Evolutionary conservation across 2,329 filamentous ascomycete species (phyloP).

Genomic region (Xylaria sp.): DNA sequence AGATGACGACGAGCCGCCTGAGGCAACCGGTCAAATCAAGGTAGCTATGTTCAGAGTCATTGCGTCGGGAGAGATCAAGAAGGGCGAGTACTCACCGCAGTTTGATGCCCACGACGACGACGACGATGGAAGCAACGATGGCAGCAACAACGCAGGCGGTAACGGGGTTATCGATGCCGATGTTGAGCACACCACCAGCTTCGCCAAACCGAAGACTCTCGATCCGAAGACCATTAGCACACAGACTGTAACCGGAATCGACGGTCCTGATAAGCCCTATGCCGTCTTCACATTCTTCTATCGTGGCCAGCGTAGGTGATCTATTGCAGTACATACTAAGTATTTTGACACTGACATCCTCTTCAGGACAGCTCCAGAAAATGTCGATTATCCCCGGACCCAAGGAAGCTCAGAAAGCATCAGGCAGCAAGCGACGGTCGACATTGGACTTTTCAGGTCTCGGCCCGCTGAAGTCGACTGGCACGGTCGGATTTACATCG

Average conservation of each 20-base stretch:
- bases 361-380: constrained; percentile 82
- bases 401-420: constrained; percentile 58
- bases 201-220: constrained; percentile 90
- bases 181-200: constrained; percentile 94
- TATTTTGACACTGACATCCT: constrained; percentile 10
- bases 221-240: constrained; percentile 98
- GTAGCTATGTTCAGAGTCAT: constrained; percentile 93
- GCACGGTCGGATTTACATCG: constrained; percentile 82
- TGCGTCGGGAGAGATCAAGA: constrained; percentile 94
- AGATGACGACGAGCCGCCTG: constrained; percentile 75
- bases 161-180: constrained; percentile 67
- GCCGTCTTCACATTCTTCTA: constrained; percentile 98
- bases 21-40: constrained; percentile 96
- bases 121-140: constrained; percentile 51
- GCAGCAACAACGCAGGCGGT: constrained; percentile 46
- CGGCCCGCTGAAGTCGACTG: constrained; percentile 76
- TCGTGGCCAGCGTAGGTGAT: constrained; percentile 79
- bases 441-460: constrained; percentile 79
- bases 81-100: constrained; percentile 95
- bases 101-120: constrained; percentile 97
- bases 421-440: constrained; percentile 69
- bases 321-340: neutral
- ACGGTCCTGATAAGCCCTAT: constrained; percentile 92
- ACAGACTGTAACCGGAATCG: constrained; percentile 97
- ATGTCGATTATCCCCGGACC: constrained; percentile 78